Evolutionary conservation across 331 rosid genomes (phyloP), one percentile per base, ranked within the genome.

Genomic region (Acacia concinna): DNA sequence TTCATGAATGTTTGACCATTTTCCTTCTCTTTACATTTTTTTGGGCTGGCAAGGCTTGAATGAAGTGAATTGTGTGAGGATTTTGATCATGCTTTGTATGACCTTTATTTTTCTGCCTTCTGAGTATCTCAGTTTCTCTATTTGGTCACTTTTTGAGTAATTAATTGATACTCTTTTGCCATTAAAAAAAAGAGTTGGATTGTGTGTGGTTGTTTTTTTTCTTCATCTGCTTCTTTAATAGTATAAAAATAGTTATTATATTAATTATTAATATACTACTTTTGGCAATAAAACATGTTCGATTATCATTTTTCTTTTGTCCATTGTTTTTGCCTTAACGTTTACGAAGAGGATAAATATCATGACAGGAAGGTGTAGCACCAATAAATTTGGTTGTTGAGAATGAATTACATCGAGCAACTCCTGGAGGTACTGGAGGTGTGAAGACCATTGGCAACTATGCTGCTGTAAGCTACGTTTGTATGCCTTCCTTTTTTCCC

Each of bases 401-500:
- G 89, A 85, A 75, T 70, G 98, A 95, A 52, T 84, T 93, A 74
- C 99, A 95, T 81, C 99, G 99, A 75, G 99, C 99, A 79, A 89
- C 93, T 85, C 99, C 98, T 44, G 98, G 99, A 81, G 99, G 99
- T 62, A 95, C 99, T 64, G 99, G 99, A 86, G 94, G 98, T 62
- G 99, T 95, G 80, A 95, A 95, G 88, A 95, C 99, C 71, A 95
- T 95, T 18, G 99, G 99, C 49, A 95, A 95, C 86, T 95, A 95
- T 88, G 99, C 99, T 14, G 98, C 96, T 1, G 99, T 95, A 89
- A 91, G 98, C 64, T 64, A 31, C 38, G 71, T 44, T 34, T 68
- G 40, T 76, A 51, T 51, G 63, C 54, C 72, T 62, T 81, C 41
- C 23, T 0, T 71, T 62, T 72, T 63, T 47, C 70, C 74, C 41